Conservation (phyloP, 495 filamentous ascomycete genomes). For the Trichoderma virens region DNA sequence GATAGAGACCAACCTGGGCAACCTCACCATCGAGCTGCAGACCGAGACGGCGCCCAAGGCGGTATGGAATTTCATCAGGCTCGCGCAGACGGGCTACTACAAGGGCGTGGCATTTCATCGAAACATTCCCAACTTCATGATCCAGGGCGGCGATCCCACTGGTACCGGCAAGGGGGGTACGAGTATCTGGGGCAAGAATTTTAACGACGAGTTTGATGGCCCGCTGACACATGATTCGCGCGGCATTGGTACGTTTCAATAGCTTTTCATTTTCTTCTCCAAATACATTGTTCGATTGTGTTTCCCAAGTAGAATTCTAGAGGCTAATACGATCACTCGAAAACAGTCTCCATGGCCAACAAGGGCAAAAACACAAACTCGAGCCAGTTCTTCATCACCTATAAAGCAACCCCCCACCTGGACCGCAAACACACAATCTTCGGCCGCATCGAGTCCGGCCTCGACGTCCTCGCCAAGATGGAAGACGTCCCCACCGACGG, state of each 20-base stretch:
- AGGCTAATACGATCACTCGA: background rate
- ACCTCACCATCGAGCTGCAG: slow-evolving; percentile 82
- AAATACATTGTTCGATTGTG: background rate
- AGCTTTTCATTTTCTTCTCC: background rate
- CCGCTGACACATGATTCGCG: slow-evolving; percentile 71
- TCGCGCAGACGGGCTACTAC: slow-evolving; percentile 89
- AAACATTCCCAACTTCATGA: slow-evolving; percentile 94
- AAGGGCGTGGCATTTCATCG: slow-evolving; percentile 75
- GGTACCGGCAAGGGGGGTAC: slow-evolving; percentile 83
- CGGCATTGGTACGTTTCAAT: slow-evolving; percentile 41
- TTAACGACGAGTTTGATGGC: slow-evolving; percentile 87
- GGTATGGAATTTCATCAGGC: slow-evolving; percentile 92
- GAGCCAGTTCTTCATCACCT: slow-evolving; percentile 91
- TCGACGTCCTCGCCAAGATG: slow-evolving; percentile 63
- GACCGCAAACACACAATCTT: slow-evolving; percentile 97
- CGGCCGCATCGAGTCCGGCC: slow-evolving; percentile 70
- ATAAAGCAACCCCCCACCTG: slow-evolving; percentile 72
- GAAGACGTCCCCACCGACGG: slow-evolving; percentile 61
- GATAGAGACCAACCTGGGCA: slow-evolving; percentile 73
- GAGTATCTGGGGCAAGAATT: slow-evolving; percentile 84
- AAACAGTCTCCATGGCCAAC: slow-evolving; percentile 78
- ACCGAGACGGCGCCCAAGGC: slow-evolving; percentile 84
- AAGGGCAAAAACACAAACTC: slow-evolving; percentile 97
- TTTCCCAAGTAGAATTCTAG: background rate
- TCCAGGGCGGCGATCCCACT: slow-evolving; percentile 92